A percentile compares a stretch with the other conserved stretches of the same genome.
These are phyloP conservation scores for Candida coleopterorum DNA, from an alignment of 805 yeast species.

Conservation along the genomic window DNA sequence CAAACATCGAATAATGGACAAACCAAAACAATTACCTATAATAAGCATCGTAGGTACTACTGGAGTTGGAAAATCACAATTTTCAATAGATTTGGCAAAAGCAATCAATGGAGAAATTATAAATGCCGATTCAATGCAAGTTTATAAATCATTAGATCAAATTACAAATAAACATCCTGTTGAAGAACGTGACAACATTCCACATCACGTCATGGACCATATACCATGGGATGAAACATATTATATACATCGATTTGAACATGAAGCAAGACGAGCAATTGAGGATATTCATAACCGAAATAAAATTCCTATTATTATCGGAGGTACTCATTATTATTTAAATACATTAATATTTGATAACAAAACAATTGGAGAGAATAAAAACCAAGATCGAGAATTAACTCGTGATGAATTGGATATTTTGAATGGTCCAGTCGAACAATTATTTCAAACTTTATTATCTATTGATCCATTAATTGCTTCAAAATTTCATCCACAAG, in stretches of 20 bases:
- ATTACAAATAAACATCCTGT: constrained; percentile 93
- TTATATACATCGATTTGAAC: constrained; percentile 69
- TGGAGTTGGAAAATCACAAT: constrained; percentile 92
- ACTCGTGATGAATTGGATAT: constrained; percentile 30
- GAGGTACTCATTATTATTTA: constrained; percentile 93
- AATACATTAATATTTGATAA: constrained; percentile 73
- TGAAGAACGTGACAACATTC: constrained; percentile 64
- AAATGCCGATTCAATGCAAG: constrained; percentile 97
- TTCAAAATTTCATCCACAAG: constrained; percentile 87
- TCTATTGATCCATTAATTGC: constrained; percentile 68
- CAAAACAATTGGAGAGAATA: constrained; percentile 44
- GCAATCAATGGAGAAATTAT: constrained; percentile 81
- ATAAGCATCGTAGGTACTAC: constrained; percentile 86
- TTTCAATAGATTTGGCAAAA: constrained; percentile 74
- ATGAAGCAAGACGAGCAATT: constrained; percentile 63
- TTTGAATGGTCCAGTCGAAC: constrained; percentile 52
- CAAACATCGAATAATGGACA: constrained; percentile 1
- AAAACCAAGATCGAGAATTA: constrained; percentile 22
- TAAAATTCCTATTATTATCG: constrained; percentile 82
- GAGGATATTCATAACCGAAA: constrained; percentile 61
- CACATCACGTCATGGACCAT: constrained; percentile 87
- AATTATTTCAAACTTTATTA: constrained; percentile 44
- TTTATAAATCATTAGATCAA: constrained; percentile 65
- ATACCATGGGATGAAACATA: constrained; percentile 78
- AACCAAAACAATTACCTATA: constrained; percentile 17